phyloP scores from a whole-genome alignment of 169 alveolate species.

The Plasmodium vinckei region DNA sequence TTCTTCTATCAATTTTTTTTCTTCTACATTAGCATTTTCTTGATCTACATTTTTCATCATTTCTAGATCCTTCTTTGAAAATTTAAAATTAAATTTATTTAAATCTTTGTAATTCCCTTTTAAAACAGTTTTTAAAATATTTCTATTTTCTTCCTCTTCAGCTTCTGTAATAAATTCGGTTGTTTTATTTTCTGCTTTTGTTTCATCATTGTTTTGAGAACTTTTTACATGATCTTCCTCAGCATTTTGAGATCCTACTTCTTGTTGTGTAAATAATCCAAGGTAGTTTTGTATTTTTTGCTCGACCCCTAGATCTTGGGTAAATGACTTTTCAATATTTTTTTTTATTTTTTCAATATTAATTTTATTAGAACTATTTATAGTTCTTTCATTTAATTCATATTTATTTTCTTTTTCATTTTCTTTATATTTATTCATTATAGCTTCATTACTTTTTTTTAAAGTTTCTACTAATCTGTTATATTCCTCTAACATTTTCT shows the following conservation, averaged over 20 bases:
- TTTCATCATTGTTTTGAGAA: not conserved
- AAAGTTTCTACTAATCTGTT: conserved; percentile 34
- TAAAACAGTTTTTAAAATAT: conserved; percentile 10
- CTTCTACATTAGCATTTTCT: conserved; percentile 7
- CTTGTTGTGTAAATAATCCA: conserved; percentile 60
- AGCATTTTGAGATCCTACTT: not conserved
- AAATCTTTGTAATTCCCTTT: conserved; percentile 56
- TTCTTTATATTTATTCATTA: conserved; percentile 8
- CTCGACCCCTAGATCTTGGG: conserved; percentile 13
- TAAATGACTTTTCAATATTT: conserved; percentile 41
- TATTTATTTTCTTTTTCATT: conserved; percentile 51
- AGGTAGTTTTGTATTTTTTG: conserved; percentile 67
- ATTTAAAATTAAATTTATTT: conserved; percentile 42
- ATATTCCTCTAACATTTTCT: conserved; percentile 47
- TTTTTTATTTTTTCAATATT: conserved; percentile 35
- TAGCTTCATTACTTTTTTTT: conserved; percentile 26
- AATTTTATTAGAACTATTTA: conserved; percentile 35
- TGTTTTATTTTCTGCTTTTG: not conserved
- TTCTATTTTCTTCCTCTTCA: conserved; percentile 28
- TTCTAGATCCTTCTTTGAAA: conserved; percentile 31
- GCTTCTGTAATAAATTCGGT: conserved; percentile 11
- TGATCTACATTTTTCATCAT: conserved; percentile 14
- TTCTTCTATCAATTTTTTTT: conserved; percentile 24
- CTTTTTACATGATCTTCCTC: not conserved
- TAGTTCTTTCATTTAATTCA: conserved; percentile 53